Conservation (phyloP, 257 asterid species). For the Galeopsis tetrahit region DNA sequence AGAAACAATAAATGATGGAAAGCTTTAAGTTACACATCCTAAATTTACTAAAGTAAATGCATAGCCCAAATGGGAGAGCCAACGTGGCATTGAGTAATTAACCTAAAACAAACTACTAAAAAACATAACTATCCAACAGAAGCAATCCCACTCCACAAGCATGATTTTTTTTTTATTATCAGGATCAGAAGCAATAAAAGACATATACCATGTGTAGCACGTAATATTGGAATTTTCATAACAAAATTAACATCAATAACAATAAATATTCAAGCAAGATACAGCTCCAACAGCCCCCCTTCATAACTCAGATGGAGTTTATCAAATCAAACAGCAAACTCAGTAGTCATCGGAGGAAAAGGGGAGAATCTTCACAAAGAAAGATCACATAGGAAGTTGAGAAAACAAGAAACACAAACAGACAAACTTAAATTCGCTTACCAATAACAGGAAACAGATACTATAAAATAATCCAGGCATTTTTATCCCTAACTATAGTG, state of each 20-base stretch:
- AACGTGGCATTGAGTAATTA: neutral
- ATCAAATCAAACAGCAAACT: neutral
- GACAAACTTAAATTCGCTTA: neutral
- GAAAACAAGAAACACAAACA: neutral
- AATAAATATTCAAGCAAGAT: neutral
- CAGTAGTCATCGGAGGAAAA: neutral
- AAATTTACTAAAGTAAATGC: neutral
- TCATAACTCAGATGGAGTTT: neutral
- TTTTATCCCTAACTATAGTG: neutral
- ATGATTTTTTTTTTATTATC: neutral
- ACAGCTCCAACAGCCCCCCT: neutral
- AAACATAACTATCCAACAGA: constrained; percentile 10
- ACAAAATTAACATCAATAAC: neutral
- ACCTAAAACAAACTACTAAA: neutral
- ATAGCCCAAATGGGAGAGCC: neutral
- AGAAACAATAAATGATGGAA: neutral
- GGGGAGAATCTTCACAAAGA: neutral
- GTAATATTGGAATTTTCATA: neutral
- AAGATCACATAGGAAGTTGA: neutral
- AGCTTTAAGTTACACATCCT: neutral
- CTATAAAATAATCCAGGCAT: neutral
- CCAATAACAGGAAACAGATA: neutral
- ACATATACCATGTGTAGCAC: neutral
- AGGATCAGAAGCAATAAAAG: neutral
- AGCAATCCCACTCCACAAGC: constrained; percentile 15